Base-by-base conservation (phyloP, 495 filamentous ascomycete genomes). In the Xylaria grammica region DNA sequence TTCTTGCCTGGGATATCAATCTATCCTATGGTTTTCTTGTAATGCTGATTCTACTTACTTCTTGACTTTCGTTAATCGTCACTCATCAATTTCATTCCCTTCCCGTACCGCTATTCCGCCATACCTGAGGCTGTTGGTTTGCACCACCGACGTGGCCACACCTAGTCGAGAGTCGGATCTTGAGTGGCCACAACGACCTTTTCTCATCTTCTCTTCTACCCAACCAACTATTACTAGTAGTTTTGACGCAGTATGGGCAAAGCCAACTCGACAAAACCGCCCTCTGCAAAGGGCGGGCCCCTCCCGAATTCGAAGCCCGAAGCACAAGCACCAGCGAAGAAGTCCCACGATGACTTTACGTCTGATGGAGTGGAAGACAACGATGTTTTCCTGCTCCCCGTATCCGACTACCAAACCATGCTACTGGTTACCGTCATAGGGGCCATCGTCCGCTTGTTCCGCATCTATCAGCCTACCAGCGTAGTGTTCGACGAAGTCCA, bases 401-500 rank as follows among this genome's bases (percentile, higher is more conserved):
- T 82, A 10, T 90, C 89, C 22, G 95, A 98, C 78, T 97, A 92
- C 77, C 86, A 90, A 73, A 70, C 91, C 49, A 80, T 97, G 72
- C 77, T 85, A 22, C 73, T 85, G 45, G 77, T 97, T 63, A 97
- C 92, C 46, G 62, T 94, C 48, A 68, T 97, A 60, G 92, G 90
- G 20, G 84, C 89, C 29, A 79, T 87, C 63, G 93, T 99, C 61
- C 89, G 95, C 65, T 78, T 99, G 30, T 99, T 96, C 83, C 87
- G 92, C 74, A 97, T 98, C 78, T 97, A 96, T 76, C 93, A 97
- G 74, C 95, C 95, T 46, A 89, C 87, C 67, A 97, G 94, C 71
- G 95, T 99, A 40, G 95, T 99, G 51, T 99, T 99, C 75, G 95
- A 99, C 74, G 95, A 99, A 84, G 95, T 99, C 75, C 95, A 99